Base-by-base conservation (phyloP, 352 stramenopile species). In the Hyaloperonospora arabidopsidis region DNA sequence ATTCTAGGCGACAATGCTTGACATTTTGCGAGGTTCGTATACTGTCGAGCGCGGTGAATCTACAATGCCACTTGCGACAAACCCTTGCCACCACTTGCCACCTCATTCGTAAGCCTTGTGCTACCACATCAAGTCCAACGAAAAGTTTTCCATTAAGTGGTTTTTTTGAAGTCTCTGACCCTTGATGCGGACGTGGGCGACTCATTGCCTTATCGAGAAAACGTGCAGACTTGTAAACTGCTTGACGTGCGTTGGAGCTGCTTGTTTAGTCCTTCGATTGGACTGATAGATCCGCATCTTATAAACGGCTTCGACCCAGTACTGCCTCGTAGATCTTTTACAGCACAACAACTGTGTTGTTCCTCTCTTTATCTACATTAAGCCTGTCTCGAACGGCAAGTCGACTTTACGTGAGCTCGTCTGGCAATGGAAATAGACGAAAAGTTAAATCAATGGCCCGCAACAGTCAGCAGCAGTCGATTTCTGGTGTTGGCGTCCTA, bases 141-240 rank as follows among this genome's bases (percentile, higher is more conserved):
- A n/a, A n/a, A n/a, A n/a, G n/a, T n/a, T n/a, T n/a, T n/a, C n/a
- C n/a, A n/a, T n/a, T n/a, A n/a, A n/a, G n/a, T n/a, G n/a, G n/a
- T n/a, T n/a, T n/a, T n/a, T n/a, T n/a, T n/a, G n/a, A 21, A 81
- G 67, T 45, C 61, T 88, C 10, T 73, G 73, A 12, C 74, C 75
- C 11, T 54, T 88, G 11, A 61, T 63, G 14, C 86, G 74, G 58
- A 66, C 74, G 10, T 56, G 86, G 8, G 67, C 65, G 10, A 57
- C 71, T 1, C 72, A 83, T 18, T n/a, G n/a, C 50, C 86, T 19
- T 86, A 86, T 46, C 75, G 75, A 1, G 62, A 88, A 17, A 60
- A 71, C 15, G 62, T 80, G 28, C 71, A 72, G 15, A 71, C 73
- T n/a, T 7, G 69, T 62, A 17, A 72, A 65, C 2, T 67, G 61